phyloP scores from a whole-genome alignment of 2,329 filamentous ascomycete genomes.

The Fusarium xylarioides region DNA sequence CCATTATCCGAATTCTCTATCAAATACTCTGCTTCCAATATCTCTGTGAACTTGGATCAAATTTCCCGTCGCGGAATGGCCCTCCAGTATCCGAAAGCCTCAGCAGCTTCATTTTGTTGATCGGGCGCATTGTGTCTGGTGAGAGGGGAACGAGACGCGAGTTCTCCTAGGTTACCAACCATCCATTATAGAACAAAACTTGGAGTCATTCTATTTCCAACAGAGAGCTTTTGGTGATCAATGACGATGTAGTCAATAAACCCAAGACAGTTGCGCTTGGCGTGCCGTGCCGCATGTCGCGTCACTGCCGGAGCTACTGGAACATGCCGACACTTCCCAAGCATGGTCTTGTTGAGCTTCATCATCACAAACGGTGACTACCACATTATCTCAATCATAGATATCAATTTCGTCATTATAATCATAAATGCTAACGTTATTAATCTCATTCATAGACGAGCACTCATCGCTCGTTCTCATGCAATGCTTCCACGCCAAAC shows the following conservation, averaged over 20 bases:
- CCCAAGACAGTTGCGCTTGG: background rate
- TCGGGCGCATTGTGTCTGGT: background rate
- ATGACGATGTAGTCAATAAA: no score
- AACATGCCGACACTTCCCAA: background rate
- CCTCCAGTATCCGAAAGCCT: background rate
- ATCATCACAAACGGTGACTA: background rate
- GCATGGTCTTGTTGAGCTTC: background rate
- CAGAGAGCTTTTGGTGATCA: rapidly evolving
- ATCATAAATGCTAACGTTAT: background rate
- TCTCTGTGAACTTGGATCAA: rapidly evolving
- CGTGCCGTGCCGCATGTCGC: background rate
- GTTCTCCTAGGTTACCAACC: rapidly evolving
- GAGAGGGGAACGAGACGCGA: background rate
- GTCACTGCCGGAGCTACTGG: background rate
- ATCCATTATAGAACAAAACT: rapidly evolving
- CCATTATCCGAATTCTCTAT: rapidly evolving
- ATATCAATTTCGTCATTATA: background rate
- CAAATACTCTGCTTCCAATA: rapidly evolving
- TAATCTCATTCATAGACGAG: background rate
- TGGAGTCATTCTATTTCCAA: rapidly evolving
- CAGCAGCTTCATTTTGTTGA: background rate
- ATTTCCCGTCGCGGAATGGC: background rate
- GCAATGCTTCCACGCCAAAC: background rate
- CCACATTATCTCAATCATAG: background rate
- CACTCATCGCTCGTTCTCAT: background rate